phyloP scores from a whole-genome alignment of 2,329 filamentous ascomycete genomes.

The Bipolaris sorokiniana region DNA sequence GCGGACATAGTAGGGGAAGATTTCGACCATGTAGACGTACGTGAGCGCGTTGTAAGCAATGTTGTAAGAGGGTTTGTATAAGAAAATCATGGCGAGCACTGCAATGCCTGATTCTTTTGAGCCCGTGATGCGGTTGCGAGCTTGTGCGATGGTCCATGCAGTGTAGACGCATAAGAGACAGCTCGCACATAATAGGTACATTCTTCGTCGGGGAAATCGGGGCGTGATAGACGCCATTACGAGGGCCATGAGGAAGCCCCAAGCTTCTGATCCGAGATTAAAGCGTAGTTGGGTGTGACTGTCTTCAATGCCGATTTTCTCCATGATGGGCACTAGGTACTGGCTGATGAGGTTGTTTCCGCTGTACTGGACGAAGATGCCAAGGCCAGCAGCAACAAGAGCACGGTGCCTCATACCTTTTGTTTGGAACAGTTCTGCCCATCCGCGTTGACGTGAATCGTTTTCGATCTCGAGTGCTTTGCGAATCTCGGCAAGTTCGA shows the following conservation, averaged over 20 bases:
- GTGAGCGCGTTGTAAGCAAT: conserved; percentile 65
- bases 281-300: conserved; percentile 47
- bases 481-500: conserved; percentile 70
- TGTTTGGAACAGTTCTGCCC: conserved; percentile 66
- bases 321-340: conserved; percentile 68
- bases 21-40: conserved; percentile 60
- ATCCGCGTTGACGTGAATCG: conserved; percentile 58
- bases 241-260: conserved; percentile 65
- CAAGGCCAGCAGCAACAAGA: conserved; percentile 66
- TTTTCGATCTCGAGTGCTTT: conserved; percentile 67
- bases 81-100: conserved; percentile 59
- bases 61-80: conserved; percentile 61
- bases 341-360: conserved; percentile 70
- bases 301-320: conserved; percentile 64
- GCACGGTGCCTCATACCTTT: conserved; percentile 69
- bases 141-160: conserved; percentile 51
- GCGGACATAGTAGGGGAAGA: conserved; percentile 58
- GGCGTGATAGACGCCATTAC: conserved; percentile 62
- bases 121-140: conserved; percentile 58
- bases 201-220: conserved; percentile 60
- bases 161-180: conserved; percentile 46
- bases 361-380: conserved; percentile 70
- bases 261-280: conserved; percentile 64
- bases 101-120: conserved; percentile 47
- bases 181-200: conserved; percentile 58